Evolutionary conservation across 2,329 filamentous ascomycete genomes (phyloP).

Genomic region (Colletotrichum sojae): DNA sequence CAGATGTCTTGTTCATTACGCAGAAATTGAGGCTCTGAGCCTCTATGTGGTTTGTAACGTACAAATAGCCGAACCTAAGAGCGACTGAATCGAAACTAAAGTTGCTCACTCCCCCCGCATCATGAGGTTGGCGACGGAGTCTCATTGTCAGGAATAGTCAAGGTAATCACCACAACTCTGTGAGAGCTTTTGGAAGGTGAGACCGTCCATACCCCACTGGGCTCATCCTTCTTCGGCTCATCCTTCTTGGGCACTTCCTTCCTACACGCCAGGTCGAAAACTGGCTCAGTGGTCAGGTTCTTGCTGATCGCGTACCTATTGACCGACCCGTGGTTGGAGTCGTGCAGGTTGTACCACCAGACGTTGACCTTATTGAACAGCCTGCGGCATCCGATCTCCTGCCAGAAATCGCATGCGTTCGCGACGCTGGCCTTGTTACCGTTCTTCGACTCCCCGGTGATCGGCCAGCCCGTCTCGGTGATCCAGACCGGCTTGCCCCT

Average conservation of each 20-base stretch:
- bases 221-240: neutral
- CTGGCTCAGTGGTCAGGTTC: neutral
- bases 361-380: constrained; percentile 7
- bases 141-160: too few species aligned
- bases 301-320: neutral
- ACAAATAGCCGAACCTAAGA: too few species aligned
- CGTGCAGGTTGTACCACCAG: constrained; percentile 8
- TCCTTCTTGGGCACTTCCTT: neutral
- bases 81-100: too few species aligned
- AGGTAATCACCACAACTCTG: too few species aligned
- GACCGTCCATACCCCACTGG: too few species aligned
- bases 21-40: too few species aligned
- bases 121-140: too few species aligned
- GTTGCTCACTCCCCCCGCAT: too few species aligned
- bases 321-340: neutral
- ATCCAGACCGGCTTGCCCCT: constrained; percentile 60
- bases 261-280: neutral
- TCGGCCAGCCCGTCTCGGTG: constrained; percentile 71
- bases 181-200: too few species aligned
- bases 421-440: constrained; percentile 58
- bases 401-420: constrained; percentile 55
- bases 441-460: constrained; percentile 60
- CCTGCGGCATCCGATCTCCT: constrained; percentile 1
- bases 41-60: too few species aligned
- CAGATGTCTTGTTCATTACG: too few species aligned